phyloP scores from a whole-genome alignment of 2,329 filamentous ascomycete species.

The Pleoardoris graminearum region DNA sequence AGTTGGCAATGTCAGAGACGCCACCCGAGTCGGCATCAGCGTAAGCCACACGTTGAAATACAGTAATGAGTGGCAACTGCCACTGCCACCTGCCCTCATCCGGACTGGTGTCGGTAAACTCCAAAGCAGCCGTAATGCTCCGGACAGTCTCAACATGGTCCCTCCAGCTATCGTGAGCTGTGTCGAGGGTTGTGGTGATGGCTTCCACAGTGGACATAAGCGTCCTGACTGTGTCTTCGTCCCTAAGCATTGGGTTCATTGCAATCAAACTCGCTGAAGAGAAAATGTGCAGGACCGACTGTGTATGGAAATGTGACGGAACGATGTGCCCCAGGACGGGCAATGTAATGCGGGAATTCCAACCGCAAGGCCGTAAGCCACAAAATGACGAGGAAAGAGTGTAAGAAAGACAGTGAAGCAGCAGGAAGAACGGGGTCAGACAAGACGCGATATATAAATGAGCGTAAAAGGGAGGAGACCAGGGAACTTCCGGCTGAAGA shows the following conservation, averaged over 20 bases:
- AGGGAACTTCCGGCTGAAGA: constrained; percentile 1
- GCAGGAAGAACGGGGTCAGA: background rate
- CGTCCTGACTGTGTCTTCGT: constrained; percentile 16
- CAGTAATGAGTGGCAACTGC: constrained; percentile 41
- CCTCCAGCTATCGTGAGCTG: constrained; percentile 36
- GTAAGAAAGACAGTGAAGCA: background rate
- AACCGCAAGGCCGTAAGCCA: background rate
- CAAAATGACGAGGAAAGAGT: background rate
- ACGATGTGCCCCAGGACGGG: background rate
- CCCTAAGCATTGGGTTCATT: constrained; percentile 14
- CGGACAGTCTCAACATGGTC: constrained; percentile 28
- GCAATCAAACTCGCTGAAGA: background rate
- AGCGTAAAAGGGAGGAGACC: background rate
- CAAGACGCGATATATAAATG: constrained; percentile 4
- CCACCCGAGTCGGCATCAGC: constrained; percentile 53
- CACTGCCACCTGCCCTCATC: constrained; percentile 21
- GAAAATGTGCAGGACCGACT: background rate
- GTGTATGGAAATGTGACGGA: background rate
- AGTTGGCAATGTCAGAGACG: constrained; percentile 53
- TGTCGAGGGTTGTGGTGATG: constrained; percentile 40
- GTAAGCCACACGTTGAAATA: constrained; percentile 56
- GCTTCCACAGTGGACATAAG: constrained; percentile 34
- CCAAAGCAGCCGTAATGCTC: constrained; percentile 20
- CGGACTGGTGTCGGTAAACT: constrained; percentile 21
- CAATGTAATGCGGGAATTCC: background rate